Conservation (phyloP, 768 basidiomycete species). For the Daedaleopsis nitida region DNA sequence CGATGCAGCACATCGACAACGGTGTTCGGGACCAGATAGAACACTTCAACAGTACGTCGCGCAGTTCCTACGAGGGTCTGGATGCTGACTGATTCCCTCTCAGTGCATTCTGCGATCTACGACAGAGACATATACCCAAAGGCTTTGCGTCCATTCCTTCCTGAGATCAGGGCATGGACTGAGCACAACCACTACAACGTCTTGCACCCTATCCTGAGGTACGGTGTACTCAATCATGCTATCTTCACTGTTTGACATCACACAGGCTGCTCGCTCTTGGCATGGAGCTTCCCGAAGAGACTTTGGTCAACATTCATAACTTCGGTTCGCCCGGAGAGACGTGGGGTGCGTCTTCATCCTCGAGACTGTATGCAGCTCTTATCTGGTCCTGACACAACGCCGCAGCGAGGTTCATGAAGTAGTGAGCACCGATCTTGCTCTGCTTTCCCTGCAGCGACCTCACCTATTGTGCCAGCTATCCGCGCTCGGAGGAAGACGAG, state of each 20-base stretch:
- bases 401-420: slow-evolving; percentile 67
- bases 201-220: slow-evolving; percentile 32
- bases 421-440: slow-evolving; percentile 38
- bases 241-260: neutral
- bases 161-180: slow-evolving; percentile 33
- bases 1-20: slow-evolving; percentile 39
- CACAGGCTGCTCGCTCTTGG: slow-evolving; percentile 36
- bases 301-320: slow-evolving; percentile 33
- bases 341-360: slow-evolving; percentile 24
- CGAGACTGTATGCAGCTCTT: neutral
- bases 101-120: slow-evolving; percentile 33
- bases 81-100: neutral
- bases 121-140: slow-evolving; percentile 29
- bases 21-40: slow-evolving; percentile 49
- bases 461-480: slow-evolving; percentile 27
- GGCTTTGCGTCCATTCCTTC: slow-evolving; percentile 31
- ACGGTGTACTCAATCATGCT: neutral
- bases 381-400: neutral
- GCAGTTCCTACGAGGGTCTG: no score
- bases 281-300: slow-evolving; percentile 37
- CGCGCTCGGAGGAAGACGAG: slow-evolving; percentile 36
- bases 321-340: slow-evolving; percentile 33
- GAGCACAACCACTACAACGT: slow-evolving; percentile 33
- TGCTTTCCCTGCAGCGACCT: no score
- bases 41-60: slow-evolving; percentile 41